A percentile compares a stretch with the other conserved stretches of the same genome.
Evolutionary conservation across 2,329 filamentous ascomycete species (phyloP).

Genomic region (Trichoderma aggressivum): DNA sequence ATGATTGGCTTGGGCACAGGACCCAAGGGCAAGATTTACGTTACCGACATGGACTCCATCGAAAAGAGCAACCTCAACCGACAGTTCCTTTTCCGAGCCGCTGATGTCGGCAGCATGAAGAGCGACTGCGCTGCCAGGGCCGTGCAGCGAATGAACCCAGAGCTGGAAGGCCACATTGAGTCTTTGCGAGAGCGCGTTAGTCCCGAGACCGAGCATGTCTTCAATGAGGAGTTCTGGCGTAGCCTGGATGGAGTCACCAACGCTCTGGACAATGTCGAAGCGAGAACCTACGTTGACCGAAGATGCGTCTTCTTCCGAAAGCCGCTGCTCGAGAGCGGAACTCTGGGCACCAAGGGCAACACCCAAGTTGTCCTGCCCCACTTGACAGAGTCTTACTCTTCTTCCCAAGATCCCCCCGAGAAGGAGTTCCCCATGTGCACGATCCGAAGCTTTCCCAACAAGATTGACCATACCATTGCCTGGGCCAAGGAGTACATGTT

Average conservation of each 20-base stretch:
- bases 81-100: slow-evolving; percentile 90
- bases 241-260: slow-evolving; percentile 89
- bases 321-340: slow-evolving; percentile 92
- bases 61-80: slow-evolving; percentile 98
- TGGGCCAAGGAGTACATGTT: slow-evolving; percentile 93
- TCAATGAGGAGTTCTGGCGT: slow-evolving; percentile 92
- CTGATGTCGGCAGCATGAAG: slow-evolving; percentile 94
- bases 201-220: slow-evolving; percentile 86
- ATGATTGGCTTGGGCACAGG: slow-evolving; percentile 95
- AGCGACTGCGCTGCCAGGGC: slow-evolving; percentile 88
- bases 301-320: slow-evolving; percentile 98
- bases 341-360: slow-evolving; percentile 98
- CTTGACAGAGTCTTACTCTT: slow-evolving; percentile 93
- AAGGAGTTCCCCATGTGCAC: slow-evolving; percentile 99
- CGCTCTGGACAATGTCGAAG: slow-evolving; percentile 95
- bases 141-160: slow-evolving; percentile 94
- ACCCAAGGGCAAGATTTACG: slow-evolving; percentile 80
- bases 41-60: slow-evolving; percentile 98
- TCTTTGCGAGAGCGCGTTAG: slow-evolving; percentile 87
- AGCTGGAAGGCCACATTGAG: slow-evolving; percentile 80
- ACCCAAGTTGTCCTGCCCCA: slow-evolving; percentile 91
- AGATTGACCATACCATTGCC: slow-evolving; percentile 97
- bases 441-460: slow-evolving; percentile 93
- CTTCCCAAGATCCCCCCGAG: slow-evolving; percentile 93
- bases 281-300: slow-evolving; percentile 91